Conservation (phyloP, 2,329 filamentous ascomycete species). For the Neofusicoccum parvum region DNA sequence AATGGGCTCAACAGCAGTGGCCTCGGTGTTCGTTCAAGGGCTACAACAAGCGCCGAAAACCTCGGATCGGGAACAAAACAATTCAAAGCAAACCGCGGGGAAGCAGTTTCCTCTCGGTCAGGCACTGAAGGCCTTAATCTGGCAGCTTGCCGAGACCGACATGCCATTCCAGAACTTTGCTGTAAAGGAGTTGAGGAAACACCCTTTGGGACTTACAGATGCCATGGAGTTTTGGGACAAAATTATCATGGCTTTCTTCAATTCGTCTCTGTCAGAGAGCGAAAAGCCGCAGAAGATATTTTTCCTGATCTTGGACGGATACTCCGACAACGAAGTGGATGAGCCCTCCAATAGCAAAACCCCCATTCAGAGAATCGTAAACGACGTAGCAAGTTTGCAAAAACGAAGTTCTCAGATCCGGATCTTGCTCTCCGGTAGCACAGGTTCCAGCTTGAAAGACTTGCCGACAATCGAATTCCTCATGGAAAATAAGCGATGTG, state of each 20-base stretch:
- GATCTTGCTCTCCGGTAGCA: background rate
- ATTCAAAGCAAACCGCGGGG: too few relatives aligned
- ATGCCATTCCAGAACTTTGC: background rate
- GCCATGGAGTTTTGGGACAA: background rate
- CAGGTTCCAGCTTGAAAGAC: background rate
- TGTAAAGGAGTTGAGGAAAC: background rate
- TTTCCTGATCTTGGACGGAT: background rate
- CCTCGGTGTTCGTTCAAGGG: background rate
- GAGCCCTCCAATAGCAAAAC: too few relatives aligned
- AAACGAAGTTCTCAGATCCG: background rate
- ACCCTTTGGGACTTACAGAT: background rate
- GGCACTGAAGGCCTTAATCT: background rate
- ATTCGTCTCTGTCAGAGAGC: background rate
- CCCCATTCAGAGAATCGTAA: too few relatives aligned
- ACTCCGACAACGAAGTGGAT: background rate
- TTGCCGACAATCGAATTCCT: background rate
- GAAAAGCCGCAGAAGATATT: background rate
- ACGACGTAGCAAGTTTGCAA: too few relatives aligned
- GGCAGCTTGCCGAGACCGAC: background rate
- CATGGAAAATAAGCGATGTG: background rate
- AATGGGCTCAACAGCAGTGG: background rate
- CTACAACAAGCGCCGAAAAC: background rate
- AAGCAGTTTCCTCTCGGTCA: background rate
- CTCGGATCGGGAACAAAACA: background rate
- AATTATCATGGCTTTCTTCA: background rate